Evolutionary conservation across 345 rosid species (phyloP).

Genomic region (Moringa oleifera): DNA sequence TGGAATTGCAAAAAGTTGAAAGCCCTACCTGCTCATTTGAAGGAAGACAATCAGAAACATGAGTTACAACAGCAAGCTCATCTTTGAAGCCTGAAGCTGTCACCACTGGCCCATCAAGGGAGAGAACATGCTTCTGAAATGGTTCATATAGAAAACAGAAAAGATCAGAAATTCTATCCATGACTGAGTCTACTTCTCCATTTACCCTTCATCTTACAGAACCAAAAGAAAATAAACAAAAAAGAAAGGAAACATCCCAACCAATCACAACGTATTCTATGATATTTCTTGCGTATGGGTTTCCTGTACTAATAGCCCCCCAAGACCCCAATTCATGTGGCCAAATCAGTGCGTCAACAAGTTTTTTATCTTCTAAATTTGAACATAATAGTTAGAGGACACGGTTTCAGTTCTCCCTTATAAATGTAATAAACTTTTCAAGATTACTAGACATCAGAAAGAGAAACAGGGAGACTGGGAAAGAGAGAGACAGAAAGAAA

Average conservation of each 20-base stretch:
- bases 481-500: too few species aligned
- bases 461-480: too few species aligned
- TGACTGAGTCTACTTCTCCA: not conserved
- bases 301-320: not conserved
- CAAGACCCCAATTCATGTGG: not conserved
- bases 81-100: slow-evolving; percentile 79
- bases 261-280: too few species aligned
- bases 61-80: slow-evolving; percentile 75
- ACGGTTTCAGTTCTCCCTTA: not conserved
- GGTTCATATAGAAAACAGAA: slow-evolving; percentile 1
- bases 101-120: slow-evolving; percentile 83
- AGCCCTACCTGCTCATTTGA: slow-evolving; percentile 74
- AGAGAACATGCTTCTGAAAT: slow-evolving; percentile 72
- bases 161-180: not conserved
- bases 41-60: slow-evolving; percentile 76
- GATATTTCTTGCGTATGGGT: not conserved
- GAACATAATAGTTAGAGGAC: not conserved
- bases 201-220: not conserved
- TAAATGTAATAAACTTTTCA: not conserved
- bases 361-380: not conserved
- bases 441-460: too few species aligned
- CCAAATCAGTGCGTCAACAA: not conserved
- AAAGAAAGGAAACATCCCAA: too few species aligned
- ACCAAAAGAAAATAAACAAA: too few species aligned
- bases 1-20: not conserved